A percentile compares a stretch with the other conserved stretches of the same genome.
phyloP scores from a whole-genome alignment of 495 filamentous ascomycete species.

The Penicillium macrosclerotiorum region DNA sequence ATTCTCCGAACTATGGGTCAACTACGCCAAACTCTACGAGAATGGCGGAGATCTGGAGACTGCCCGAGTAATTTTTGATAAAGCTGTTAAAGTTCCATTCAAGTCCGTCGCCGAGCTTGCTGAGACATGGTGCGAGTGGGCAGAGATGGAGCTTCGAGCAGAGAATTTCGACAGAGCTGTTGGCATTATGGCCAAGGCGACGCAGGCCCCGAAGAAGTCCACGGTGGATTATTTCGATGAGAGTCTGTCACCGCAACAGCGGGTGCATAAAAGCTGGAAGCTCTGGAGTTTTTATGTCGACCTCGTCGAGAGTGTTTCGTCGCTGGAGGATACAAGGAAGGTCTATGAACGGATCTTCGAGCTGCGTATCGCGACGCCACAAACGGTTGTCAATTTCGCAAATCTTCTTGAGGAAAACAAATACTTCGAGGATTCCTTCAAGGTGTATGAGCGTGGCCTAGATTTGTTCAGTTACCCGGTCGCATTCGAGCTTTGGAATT shows the following conservation, averaged over 20 bases:
- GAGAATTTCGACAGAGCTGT: conserved; percentile 96
- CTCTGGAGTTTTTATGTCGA: conserved; percentile 99
- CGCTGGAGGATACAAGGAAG: conserved; percentile 87
- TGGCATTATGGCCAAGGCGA: conserved; percentile 94
- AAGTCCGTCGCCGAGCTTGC: conserved; percentile 93
- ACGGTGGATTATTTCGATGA: conserved; percentile 99
- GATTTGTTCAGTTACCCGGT: conserved; percentile 98
- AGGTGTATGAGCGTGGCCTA: conserved; percentile 92
- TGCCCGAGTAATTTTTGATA: conserved; percentile 91
- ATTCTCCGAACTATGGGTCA: conserved; percentile 94
- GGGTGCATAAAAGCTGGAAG: conserved; percentile 99
- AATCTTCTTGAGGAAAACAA: conserved; percentile 93
- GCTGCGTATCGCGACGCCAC: conserved; percentile 93
- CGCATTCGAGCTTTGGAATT: conserved; percentile 97
- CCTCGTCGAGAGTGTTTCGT: conserved; percentile 90
- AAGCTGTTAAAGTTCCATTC: conserved; percentile 95
- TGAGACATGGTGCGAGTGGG: conserved; percentile 98
- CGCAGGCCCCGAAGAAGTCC: conserved; percentile 89
- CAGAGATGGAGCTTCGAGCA: conserved; percentile 92
- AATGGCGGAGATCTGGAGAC: conserved; percentile 79
- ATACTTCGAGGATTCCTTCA: conserved; percentile 98
- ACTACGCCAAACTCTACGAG: conserved; percentile 98
- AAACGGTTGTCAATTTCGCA: conserved; percentile 98
- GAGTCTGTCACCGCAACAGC: conserved; percentile 86
- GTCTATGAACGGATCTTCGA: conserved; percentile 98